These are phyloP conservation scores for Apiotrichum brassicae DNA, from an alignment of 1,284 basidiomycete genomes.

Conservation along the genomic window DNA sequence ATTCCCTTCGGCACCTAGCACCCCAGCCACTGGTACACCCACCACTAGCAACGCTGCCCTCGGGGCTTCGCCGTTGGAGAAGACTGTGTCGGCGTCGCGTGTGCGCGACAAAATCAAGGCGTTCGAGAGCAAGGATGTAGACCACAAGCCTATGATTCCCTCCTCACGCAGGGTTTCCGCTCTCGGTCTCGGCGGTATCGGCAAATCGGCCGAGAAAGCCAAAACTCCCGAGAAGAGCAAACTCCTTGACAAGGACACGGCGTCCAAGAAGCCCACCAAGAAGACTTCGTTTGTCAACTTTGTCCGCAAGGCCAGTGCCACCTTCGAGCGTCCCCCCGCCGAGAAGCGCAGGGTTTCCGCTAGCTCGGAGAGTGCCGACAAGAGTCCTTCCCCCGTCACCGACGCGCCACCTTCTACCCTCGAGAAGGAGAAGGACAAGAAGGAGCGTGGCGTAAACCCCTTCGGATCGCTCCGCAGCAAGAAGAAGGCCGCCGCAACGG, in stretches of 20 bases:
- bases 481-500: conserved; percentile 1
- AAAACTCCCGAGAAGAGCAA: too few relatives aligned
- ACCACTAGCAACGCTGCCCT: neutral
- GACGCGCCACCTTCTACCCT: too few relatives aligned
- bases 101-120: conserved; percentile 1
- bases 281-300: neutral
- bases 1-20: neutral
- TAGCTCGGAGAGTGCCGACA: too few relatives aligned
- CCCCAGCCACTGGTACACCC: neutral
- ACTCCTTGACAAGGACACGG: too few relatives aligned
- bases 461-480: neutral
- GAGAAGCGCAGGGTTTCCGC: too few relatives aligned
- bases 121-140: neutral
- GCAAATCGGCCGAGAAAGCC: too few relatives aligned
- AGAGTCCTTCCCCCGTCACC: too few relatives aligned
- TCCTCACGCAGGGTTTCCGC: neutral
- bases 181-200: neutral
- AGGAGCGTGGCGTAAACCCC: neutral
- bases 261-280: neutral
- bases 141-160: neutral
- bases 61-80: neutral
- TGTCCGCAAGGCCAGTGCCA: conserved; percentile 2
- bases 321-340: neutral
- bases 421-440: neutral
- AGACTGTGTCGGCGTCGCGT: neutral